Evolutionary conservation across 441 rosid genomes (phyloP).

Genomic region (Gossypium davidsonii): DNA sequence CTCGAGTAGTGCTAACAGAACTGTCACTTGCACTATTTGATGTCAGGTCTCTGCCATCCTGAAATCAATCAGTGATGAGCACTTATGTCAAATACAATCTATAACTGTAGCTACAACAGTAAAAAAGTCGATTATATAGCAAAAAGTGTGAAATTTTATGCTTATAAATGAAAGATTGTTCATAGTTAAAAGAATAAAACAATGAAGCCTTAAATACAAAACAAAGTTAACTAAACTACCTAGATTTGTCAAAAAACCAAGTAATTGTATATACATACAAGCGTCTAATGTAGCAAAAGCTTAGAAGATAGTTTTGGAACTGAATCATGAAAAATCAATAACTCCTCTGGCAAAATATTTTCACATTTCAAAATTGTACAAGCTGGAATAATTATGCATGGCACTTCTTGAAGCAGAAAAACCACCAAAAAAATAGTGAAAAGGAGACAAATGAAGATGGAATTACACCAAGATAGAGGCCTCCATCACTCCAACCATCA

Average conservation of each 20-base stretch:
- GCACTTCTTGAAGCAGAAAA: neutral
- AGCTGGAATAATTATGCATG: neutral
- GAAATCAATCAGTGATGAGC: slow-evolving; percentile 30
- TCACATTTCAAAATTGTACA: neutral
- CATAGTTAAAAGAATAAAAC: neutral
- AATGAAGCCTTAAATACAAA: neutral
- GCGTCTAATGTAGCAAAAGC: neutral
- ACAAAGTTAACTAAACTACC: neutral
- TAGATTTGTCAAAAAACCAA: neutral
- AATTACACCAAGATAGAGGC: slow-evolving; percentile 76
- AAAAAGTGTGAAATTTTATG: neutral
- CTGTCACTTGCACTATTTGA: slow-evolving; percentile 75
- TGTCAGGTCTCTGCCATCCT: slow-evolving; percentile 85
- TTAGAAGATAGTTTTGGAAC: neutral
- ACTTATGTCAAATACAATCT: slow-evolving; percentile 4
- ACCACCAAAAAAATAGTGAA: neutral
- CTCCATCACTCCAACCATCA: slow-evolving; percentile 89
- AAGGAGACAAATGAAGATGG: slow-evolving; percentile 2
- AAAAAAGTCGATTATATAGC: neutral
- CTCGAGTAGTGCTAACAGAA: slow-evolving; percentile 61
- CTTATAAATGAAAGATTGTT: neutral
- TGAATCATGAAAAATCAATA: neutral
- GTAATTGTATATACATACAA: neutral
- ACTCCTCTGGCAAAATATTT: neutral
- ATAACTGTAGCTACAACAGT: neutral